Evolutionary conservation across 306 rosid genomes (phyloP), one percentile per base, ranked within the genome.

Genomic region (Begonia loranthoides): DNA sequence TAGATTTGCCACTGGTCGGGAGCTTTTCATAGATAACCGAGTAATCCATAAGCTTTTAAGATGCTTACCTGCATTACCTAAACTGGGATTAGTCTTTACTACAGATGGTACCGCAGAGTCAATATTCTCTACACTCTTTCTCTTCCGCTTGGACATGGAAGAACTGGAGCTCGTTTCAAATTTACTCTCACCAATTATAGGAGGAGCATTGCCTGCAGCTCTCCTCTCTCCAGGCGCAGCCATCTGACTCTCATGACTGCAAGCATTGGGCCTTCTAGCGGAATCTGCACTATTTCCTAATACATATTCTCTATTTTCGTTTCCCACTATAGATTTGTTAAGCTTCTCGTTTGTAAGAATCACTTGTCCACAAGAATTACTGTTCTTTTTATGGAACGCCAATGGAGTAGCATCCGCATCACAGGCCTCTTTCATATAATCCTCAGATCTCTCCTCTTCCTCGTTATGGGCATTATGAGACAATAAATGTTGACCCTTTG

Each of bases 41-140:
- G 87, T 78, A 72, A 90, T 74, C 97, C 94, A 90, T 52, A 68
- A 59, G 65, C 81, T 85, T 61, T 60, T 64, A 24, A 56, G 53
- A 58, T 67, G 63, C 50, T 67, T 67, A 47, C 64, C 75, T 55
- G 57, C 54, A 60, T 33, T 57, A 70, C 36, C 38, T 62, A 43
- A 33, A 13, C 65, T 59, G 15, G 55, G 66, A 15, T 66, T 61
- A 39, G 55, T 70, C 71, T 65, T 81, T 48, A 52, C 72, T 51
- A 68, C 73, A 34, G 69, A 57, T 10, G 55, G 70, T 50, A 13
- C 62, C 49, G 28, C 68, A 50, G 74, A 65, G 51, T 69, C 76
- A 28, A 54, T 22, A 41, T 73, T 64, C 48, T 71, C 77, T 14
- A 53, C 60, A 55, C 73, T 71, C 34, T 43, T 51, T 46, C 61